These are phyloP conservation scores for Coemansia sp. DNA, from an alignment of 192 early-diverging fungal species.

Conservation along the genomic window DNA sequence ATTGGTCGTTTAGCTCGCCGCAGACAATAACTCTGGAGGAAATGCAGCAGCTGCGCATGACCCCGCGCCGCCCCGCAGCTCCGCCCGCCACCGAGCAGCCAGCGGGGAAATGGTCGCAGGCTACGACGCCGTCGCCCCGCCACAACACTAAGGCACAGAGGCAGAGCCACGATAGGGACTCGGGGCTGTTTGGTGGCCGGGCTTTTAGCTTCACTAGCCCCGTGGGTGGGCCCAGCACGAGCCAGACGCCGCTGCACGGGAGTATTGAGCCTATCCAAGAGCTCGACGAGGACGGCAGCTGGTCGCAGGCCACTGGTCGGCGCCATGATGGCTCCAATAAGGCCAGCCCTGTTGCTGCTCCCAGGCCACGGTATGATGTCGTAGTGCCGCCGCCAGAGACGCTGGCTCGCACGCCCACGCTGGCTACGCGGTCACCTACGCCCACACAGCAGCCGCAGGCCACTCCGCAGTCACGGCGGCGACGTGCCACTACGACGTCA, in stretches of 20 bases:
- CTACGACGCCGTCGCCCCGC: slow-evolving; percentile 20
- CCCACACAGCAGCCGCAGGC: slow-evolving; percentile 17
- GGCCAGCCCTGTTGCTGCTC: not conserved
- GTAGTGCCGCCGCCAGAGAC: slow-evolving; percentile 42
- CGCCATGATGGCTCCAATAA: not conserved
- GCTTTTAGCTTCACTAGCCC: slow-evolving; percentile 30
- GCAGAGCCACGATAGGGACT: slow-evolving; percentile 35
- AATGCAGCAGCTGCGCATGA: slow-evolving; percentile 33
- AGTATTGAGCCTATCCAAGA: slow-evolving; percentile 50
- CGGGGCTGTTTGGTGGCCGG: slow-evolving; percentile 46
- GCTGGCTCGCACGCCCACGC: slow-evolving; percentile 45
- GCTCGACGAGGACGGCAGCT: slow-evolving; percentile 27
- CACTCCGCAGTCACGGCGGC: slow-evolving; percentile 14
- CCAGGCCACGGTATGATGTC: slow-evolving; percentile 35
- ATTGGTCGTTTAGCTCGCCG: slow-evolving; percentile 46
- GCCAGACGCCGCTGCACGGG: slow-evolving; percentile 3
- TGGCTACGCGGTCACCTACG: slow-evolving; percentile 36
- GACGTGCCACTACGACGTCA: slow-evolving; percentile 27
- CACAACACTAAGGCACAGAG: not conserved
- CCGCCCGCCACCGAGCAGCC: not conserved
- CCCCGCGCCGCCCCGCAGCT: slow-evolving; percentile 4
- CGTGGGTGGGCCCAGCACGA: not conserved
- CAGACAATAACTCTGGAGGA: slow-evolving; percentile 48
- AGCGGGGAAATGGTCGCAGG: slow-evolving; percentile 40
- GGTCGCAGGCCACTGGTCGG: slow-evolving; percentile 15